Base-by-base conservation (phyloP, 1,284 basidiomycete species). In the Malassezia equina region DNA sequence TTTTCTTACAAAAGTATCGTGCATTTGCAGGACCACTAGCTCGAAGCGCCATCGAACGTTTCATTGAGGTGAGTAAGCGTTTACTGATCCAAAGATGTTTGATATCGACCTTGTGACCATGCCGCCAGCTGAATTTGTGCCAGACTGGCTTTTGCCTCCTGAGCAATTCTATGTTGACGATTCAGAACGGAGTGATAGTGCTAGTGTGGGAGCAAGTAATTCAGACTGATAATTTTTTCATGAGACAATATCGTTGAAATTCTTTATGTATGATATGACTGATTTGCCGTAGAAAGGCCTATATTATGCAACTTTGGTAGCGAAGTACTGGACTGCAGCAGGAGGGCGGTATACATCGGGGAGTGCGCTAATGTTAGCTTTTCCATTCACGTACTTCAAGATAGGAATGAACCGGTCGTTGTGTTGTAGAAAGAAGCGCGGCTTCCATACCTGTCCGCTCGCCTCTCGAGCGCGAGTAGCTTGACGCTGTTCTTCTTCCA, bases 401-500 rank as follows among this genome's bases (percentile, higher is more conserved):
- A 59, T 66, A 13, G 71, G 71, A 19, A 62, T 61, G 46, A 65
- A 73, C 45, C 61, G 62, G 49, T 76, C 72, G 47, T 81, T 81
- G 33, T 77, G 77, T 63, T 81, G 77, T 68, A 83, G 81, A 76
- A 99, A 99, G 79, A 86, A 98, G 56, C 85, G 79, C 29, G 88
- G 82, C 21, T 80, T 77, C 67, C 81, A 84, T 59, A 78, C 78
- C 58, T 83, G 79, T 2, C 85, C 84, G 8, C 77, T 81, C 70
- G 86, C 86, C 57, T 94, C 90, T 55, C 88, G 80, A 71, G 79
- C 77, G 64, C 80, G 81, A n/a, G 87, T 83, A 45, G 82, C 76
- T 64, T 91, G 87, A 47, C 93, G 81, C 76, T 98, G 93, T 27
- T 83, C 83, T 66, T 95, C 90, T 77, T 99, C 93, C 1, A 99